Percentiles rank a stretch among this genome's conserved stretches.
phyloP scores from a whole-genome alignment of 805 yeast genomes.

The Zygoascus ofunaensis region DNA sequence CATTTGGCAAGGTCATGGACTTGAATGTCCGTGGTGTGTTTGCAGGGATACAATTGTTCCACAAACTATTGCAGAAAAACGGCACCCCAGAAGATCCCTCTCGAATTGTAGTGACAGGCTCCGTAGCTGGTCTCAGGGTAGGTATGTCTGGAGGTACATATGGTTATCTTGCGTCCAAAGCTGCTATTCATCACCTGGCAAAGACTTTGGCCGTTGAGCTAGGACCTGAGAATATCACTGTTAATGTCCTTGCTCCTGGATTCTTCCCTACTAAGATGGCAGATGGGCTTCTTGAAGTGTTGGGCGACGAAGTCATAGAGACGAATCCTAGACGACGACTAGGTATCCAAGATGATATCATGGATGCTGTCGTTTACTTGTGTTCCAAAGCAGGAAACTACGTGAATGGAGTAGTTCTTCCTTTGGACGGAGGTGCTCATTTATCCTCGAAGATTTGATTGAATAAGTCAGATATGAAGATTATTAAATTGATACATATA shows the following conservation, averaged over 20 bases:
- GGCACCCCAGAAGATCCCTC: constrained; percentile 52
- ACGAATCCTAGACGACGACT: constrained; percentile 55
- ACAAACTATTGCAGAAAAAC: constrained; percentile 46
- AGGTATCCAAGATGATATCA: constrained; percentile 53
- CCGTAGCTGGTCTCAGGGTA: constrained; percentile 46
- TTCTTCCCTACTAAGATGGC: constrained; percentile 72
- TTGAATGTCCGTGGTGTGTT: constrained; percentile 63
- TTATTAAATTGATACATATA: not conserved
- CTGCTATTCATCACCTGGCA: constrained; percentile 63
- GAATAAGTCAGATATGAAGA: no score
- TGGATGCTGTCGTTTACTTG: constrained; percentile 46
- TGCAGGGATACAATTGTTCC: constrained; percentile 51
- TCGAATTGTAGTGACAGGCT: constrained; percentile 56
- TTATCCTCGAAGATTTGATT: not conserved
- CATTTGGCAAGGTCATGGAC: constrained; percentile 52
- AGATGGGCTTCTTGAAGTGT: constrained; percentile 46
- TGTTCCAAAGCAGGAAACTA: constrained; percentile 49
- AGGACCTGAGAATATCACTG: constrained; percentile 59
- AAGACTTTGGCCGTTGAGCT: constrained; percentile 54
- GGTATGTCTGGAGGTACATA: constrained; percentile 45
- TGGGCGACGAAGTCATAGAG: constrained; percentile 44
- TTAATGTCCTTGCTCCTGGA: constrained; percentile 67
- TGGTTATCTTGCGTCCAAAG: constrained; percentile 67
- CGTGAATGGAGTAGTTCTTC: constrained; percentile 57
- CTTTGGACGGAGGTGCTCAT: constrained; percentile 57